These are phyloP conservation scores for Ziziphus jujuba DNA, from an alignment of 306 rosid species.

Conservation along the genomic window DNA sequence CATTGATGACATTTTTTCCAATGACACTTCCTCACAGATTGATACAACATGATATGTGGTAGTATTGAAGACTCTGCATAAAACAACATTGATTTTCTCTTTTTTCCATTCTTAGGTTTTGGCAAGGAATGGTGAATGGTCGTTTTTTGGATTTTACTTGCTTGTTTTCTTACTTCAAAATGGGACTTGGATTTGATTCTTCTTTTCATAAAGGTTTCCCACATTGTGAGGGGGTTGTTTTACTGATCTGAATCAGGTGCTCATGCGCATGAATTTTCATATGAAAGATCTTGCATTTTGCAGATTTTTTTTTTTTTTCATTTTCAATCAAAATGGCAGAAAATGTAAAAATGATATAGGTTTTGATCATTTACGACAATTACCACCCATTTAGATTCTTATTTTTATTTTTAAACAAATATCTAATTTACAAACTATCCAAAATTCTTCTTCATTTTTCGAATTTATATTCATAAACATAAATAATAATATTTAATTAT, in stretches of 20 bases:
- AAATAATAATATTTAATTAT: no score
- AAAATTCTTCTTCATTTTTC: no score
- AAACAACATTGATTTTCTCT: neutral
- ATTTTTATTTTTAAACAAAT: no score
- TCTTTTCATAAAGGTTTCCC: constrained; percentile 11
- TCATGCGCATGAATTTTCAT: neutral
- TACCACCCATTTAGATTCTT: no score
- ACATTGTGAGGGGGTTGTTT: constrained; percentile 18
- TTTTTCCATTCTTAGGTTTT: neutral
- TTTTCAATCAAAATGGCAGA: no score
- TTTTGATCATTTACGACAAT: no score
- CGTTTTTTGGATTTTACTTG: constrained; percentile 36
- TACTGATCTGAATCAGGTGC: neutral
- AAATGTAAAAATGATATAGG: no score
- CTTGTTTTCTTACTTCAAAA: constrained; percentile 9
- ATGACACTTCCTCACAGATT: neutral
- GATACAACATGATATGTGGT: neutral
- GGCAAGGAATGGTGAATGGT: constrained; percentile 1
- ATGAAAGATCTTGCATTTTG: neutral
- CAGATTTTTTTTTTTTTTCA: no score
- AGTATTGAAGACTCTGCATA: no score
- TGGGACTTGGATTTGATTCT: constrained; percentile 15
- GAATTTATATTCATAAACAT: no score
- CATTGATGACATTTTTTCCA: constrained; percentile 9
- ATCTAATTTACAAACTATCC: no score